These are phyloP conservation scores for Stephania japonica DNA, from an alignment of 164 flowering plant genomes.

Conservation along the genomic window DNA sequence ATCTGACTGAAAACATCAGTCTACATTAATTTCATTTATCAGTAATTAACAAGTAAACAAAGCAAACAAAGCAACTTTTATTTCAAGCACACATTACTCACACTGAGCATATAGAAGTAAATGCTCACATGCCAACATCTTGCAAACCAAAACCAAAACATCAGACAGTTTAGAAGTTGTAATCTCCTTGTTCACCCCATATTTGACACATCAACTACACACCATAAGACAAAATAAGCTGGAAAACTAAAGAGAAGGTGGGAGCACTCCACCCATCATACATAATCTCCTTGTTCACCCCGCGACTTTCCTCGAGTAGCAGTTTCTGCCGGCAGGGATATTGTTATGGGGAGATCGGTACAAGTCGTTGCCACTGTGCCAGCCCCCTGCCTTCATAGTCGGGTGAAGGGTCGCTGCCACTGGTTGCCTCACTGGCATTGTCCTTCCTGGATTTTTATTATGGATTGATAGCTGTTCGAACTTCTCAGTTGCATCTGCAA, in stretches of 20 bases:
- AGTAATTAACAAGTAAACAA: too few species aligned
- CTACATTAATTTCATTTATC: too few species aligned
- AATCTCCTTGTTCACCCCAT: too few species aligned
- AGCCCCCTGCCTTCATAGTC: conserved; percentile 26
- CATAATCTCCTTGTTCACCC: conserved; percentile 19
- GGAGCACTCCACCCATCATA: neutral
- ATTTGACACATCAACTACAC: neutral
- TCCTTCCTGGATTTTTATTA: conserved; percentile 7
- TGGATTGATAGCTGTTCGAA: conserved; percentile 46
- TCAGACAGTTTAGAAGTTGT: neutral
- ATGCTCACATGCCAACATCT: neutral
- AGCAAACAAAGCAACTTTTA: neutral
- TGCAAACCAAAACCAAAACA: neutral
- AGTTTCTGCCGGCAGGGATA: conserved; percentile 37
- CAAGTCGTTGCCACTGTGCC: conserved; percentile 19
- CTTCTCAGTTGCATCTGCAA: conserved; percentile 51
- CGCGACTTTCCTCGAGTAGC: conserved; percentile 50
- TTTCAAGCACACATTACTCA: neutral
- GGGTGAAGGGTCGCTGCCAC: conserved; percentile 5
- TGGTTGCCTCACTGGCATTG: conserved; percentile 8
- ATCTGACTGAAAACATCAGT: too few species aligned
- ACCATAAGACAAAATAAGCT: neutral
- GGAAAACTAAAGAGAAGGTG: neutral
- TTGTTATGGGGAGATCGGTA: conserved; percentile 43
- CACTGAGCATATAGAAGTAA: neutral